These are phyloP conservation scores for Fusarium liriodendri DNA, from an alignment of 2,329 filamentous ascomycete species.

Conservation along the genomic window DNA sequence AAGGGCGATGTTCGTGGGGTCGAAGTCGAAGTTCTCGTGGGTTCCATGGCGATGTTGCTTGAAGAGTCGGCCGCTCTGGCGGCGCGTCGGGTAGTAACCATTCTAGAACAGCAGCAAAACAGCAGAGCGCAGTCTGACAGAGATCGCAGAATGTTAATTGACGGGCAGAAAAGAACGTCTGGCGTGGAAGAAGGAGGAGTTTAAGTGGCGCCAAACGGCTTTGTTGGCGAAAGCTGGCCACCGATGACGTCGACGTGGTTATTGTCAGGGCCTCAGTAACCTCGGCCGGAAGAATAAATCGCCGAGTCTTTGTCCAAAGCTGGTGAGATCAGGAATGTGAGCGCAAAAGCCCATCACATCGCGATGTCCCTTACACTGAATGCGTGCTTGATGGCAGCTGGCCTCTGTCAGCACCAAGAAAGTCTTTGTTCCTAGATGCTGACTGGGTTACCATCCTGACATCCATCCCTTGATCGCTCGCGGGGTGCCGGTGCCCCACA, in stretches of 20 bases:
- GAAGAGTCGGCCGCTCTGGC: slow-evolving; percentile 29
- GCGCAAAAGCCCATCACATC: not conserved
- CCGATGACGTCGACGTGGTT: slow-evolving; percentile 43
- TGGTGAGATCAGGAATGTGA: not conserved
- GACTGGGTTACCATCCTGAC: not conserved
- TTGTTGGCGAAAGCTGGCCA: slow-evolving; percentile 17
- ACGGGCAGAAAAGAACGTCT: not conserved
- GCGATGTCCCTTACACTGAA: not conserved
- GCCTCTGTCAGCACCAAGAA: not conserved
- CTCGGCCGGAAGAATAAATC: slow-evolving; percentile 28
- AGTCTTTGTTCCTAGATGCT: not conserved
- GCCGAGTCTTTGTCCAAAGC: slow-evolving; percentile 6
- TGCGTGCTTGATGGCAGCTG: not conserved
- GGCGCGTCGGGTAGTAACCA: slow-evolving; percentile 45
- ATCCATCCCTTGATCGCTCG: not conserved
- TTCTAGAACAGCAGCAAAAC: slow-evolving; percentile 19
- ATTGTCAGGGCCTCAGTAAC: slow-evolving; percentile 4
- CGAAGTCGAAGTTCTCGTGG: slow-evolving; percentile 26
- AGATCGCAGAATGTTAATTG: not conserved
- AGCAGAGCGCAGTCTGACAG: not conserved
- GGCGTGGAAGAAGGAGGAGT: not conserved
- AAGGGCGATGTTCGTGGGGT: slow-evolving; percentile 64
- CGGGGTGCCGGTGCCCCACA: not conserved
- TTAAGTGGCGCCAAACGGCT: slow-evolving; percentile 12
- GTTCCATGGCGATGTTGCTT: slow-evolving; percentile 23